These are phyloP conservation scores for Crithidia sp. DNA, from an alignment of 208 protist species.

Conservation along the genomic window DNA sequence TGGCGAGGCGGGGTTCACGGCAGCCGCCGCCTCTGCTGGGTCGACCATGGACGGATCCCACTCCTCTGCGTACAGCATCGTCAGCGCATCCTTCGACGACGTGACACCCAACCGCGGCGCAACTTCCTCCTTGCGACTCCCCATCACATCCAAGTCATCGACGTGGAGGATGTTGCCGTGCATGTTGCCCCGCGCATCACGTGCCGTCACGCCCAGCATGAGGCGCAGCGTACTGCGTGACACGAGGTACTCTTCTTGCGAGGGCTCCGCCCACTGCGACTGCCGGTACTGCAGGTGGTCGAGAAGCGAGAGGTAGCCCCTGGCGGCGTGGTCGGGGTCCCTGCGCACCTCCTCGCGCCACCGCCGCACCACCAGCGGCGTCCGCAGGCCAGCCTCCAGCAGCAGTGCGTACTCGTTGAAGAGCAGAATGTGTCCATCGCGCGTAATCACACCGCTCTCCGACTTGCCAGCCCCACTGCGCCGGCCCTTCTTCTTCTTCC, in stretches of 20 bases:
- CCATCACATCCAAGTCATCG: constrained; percentile 56
- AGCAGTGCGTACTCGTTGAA: constrained; percentile 50
- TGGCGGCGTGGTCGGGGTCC: constrained; percentile 40
- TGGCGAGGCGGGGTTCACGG: no score
- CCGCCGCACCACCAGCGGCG: constrained; percentile 29
- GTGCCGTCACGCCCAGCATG: constrained; percentile 52
- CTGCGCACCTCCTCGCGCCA: constrained; percentile 32
- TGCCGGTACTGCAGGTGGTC: constrained; percentile 41
- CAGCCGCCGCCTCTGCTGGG: not conserved
- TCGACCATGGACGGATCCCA: constrained; percentile 32
- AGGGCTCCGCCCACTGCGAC: constrained; percentile 28
- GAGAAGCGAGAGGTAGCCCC: constrained; percentile 41
- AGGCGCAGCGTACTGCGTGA: constrained; percentile 47
- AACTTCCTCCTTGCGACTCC: constrained; percentile 55
- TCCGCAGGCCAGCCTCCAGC: constrained; percentile 41
- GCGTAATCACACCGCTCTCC: constrained; percentile 12
- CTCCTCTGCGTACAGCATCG: constrained; percentile 23
- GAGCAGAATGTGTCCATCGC: constrained; percentile 24
- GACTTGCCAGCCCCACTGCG: not conserved
- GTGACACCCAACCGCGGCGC: constrained; percentile 48
- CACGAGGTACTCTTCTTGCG: constrained; percentile 35
- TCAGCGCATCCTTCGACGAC: constrained; percentile 36
- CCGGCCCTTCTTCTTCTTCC: not conserved
- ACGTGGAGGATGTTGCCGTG: constrained; percentile 58
- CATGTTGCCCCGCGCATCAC: constrained; percentile 33